Base-by-base conservation (phyloP, 1,284 basidiomycete species). In the Vanrija sp. region DNA sequence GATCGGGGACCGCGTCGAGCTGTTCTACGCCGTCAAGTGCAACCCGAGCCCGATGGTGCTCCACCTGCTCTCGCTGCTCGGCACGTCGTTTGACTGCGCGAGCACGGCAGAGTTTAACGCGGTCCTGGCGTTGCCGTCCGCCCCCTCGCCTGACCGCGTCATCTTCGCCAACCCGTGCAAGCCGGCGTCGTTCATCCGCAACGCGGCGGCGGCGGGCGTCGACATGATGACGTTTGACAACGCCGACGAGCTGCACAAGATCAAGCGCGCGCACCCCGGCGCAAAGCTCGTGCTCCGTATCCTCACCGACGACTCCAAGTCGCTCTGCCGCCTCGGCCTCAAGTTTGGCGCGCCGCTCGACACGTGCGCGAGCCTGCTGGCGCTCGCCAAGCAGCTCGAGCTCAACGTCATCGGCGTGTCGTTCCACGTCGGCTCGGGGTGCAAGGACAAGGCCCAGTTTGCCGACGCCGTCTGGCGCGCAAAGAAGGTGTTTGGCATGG, bases 141-240 rank as follows among this genome's bases (percentile, higher is more conserved):
- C 68, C 15, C 73, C 75, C 2, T 60, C 64, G 4, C 65, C 73
- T 10, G 72, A 77, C 48, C 83, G 88, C 55, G 89, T 99, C 80
- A 92, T 98, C 70, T 99, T 94, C 71, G 96, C 96, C 64, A 99
- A 98, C 78, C 96, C 96, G 0, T 98, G 95, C 86, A 98, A 99
- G 79, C 91, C 95, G 1, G 82, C 84, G 8, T 95, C 91, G 8
- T 97, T 96, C 77, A 84, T 98, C 62, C 88, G 92, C 53, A 84
- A 85, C 63, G 89, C 96, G 14, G 84, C 85, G 36, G 83, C 82
- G 61, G 76, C 81, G 24, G 86, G 87, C 22, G 92, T 98, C 45
- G 83, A 89, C 66, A 85, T 85, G 78, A 97, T 97, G 89, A 98
- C 95, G 0, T 98, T 99, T 70, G 96, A 99, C 79, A 99, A 98